Conservation (phyloP, 2,329 filamentous ascomycete genomes). For the Cephalotrichum gorgonifer region DNA sequence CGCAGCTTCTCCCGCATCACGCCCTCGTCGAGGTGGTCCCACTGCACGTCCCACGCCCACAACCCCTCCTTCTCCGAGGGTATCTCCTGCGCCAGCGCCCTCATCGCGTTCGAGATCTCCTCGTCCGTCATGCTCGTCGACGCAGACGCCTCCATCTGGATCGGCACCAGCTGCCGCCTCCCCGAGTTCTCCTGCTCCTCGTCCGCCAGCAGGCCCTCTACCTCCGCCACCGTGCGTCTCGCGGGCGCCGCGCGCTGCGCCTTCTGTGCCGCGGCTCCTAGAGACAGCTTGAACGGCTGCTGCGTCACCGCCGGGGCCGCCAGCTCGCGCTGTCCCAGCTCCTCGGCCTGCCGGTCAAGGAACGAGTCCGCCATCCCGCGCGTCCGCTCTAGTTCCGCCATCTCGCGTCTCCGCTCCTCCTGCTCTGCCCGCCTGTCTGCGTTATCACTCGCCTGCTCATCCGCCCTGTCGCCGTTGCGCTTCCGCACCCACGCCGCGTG, state of each 20-base stretch:
- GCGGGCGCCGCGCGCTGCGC: constrained; percentile 44
- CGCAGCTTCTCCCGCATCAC: constrained; percentile 77
- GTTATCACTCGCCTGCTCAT: constrained; percentile 72
- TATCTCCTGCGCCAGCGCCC: constrained; percentile 79
- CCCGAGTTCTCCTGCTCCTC: constrained; percentile 70
- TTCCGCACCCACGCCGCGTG: constrained; percentile 77
- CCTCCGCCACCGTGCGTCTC: constrained; percentile 79
- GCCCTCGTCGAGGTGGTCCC: constrained; percentile 78
- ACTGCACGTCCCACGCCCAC: constrained; percentile 88
- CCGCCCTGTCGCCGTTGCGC: constrained; percentile 59
- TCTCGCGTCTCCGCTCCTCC: constrained; percentile 59
- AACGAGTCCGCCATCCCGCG: constrained; percentile 83
- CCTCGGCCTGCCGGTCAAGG: constrained; percentile 72
- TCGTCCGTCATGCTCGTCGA: constrained; percentile 69
- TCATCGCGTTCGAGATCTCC: constrained; percentile 72
- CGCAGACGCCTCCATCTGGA: constrained; percentile 66
- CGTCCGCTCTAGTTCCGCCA: constrained; percentile 66
- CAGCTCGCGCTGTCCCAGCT: constrained; percentile 47
- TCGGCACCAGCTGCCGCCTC: constrained; percentile 69
- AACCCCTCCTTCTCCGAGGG: constrained; percentile 76
- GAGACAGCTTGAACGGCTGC: constrained; percentile 82
- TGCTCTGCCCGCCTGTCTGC: constrained; percentile 70
- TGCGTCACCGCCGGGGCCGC: constrained; percentile 38
- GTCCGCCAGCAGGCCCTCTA: constrained; percentile 89
- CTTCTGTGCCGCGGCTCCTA: constrained; percentile 78